Evolutionary conservation across 2,329 filamentous ascomycete species (phyloP).

Genomic region (Aspergillus fijiensis): DNA sequence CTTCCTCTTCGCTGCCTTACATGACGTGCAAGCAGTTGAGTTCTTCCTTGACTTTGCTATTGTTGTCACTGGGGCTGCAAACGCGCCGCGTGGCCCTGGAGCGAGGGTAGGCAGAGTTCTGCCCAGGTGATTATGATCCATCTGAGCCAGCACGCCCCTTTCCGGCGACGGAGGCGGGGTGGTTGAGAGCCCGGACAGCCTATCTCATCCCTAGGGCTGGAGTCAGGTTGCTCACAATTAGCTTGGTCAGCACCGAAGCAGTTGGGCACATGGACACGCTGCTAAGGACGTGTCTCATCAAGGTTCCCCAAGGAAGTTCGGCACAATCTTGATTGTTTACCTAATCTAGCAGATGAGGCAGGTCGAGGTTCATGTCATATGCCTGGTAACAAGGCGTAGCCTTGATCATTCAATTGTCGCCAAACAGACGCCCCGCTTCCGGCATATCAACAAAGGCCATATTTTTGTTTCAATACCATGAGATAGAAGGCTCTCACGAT

Average conservation of each 20-base stretch:
- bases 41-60: slow-evolving; percentile 35
- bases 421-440: background rate
- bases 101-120: slow-evolving; percentile 31
- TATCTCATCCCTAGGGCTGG: background rate
- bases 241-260: background rate
- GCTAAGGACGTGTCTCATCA: background rate
- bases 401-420: background rate
- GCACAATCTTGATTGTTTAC: background rate
- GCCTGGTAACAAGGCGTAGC: background rate
- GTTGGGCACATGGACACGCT: background rate
- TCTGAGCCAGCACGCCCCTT: slow-evolving; percentile 4
- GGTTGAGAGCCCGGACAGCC: background rate
- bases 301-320: background rate
- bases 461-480: background rate
- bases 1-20: slow-evolving; percentile 40
- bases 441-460: background rate
- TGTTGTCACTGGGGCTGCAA: slow-evolving; percentile 19
- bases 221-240: background rate
- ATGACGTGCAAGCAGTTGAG: slow-evolving; percentile 37
- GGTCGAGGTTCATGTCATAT: background rate
- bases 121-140: slow-evolving; percentile 20
- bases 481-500: background rate
- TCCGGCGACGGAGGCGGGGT: background rate
- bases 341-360: background rate
- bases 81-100: slow-evolving; percentile 24